Conservation (phyloP, 2,329 filamentous ascomycete species). For the Coniosporium tulheliwenetii region DNA sequence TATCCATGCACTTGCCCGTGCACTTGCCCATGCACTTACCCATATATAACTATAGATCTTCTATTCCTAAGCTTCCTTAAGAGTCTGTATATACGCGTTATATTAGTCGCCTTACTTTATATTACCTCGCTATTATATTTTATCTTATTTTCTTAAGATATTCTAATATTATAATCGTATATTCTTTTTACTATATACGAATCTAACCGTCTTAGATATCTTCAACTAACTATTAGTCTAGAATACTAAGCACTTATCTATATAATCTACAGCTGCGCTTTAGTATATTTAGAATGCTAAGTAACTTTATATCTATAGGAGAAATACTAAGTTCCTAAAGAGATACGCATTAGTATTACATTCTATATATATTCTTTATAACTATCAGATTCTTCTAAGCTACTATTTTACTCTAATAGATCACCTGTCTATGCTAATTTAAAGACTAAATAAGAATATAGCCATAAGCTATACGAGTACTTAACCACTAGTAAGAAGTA, state of each 20-base stretch:
- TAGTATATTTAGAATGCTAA: background rate
- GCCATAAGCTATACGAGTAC: background rate
- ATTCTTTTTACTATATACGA: background rate
- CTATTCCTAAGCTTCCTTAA: background rate
- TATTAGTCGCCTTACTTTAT: background rate
- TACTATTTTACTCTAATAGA: background rate
- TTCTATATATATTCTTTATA: background rate
- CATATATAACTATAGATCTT: too few species aligned
- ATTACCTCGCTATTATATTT: background rate
- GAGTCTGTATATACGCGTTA: background rate
- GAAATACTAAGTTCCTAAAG: background rate
- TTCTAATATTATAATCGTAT: background rate
- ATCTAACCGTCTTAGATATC: background rate
- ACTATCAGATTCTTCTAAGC: background rate
- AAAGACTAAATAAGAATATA: background rate
- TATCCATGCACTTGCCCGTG: background rate
- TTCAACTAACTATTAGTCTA: background rate
- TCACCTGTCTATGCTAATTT: background rate
- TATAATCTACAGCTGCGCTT: background rate
- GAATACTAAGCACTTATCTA: background rate
- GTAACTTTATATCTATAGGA: too few species aligned
- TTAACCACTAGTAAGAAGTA: background rate
- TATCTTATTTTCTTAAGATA: too few species aligned
- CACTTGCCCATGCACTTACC: background rate
- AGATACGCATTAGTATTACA: background rate